Base-by-base conservation (phyloP, 1,139 yeast species). In the Chernovozyma aurita region DNA sequence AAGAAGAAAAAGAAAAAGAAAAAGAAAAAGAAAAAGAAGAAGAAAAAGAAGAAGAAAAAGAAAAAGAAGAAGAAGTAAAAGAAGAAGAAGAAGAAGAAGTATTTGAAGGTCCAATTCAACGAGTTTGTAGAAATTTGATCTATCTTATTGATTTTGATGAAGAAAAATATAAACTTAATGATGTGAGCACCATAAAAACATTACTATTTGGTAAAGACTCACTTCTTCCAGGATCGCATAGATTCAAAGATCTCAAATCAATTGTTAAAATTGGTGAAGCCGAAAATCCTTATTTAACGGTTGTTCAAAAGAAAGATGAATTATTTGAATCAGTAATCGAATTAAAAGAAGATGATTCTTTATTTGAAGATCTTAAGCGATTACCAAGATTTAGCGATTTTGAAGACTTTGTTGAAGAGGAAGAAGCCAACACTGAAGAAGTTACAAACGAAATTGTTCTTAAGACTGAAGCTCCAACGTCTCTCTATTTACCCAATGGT, bases 401-500 rank as follows among this genome's bases (percentile, higher is more conserved):
- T 40, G 76, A 74, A 44, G 76, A 66, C 34, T 62, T 71, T 32
- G 63, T 70, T 13, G 76, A 73, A 38, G 68, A 63, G 38, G 49
- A 63, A 43, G 50, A 71, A 52, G 56, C 64, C 50, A 54, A 69
- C 39, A 56, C 52, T 18, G 58, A 59, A 34, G 60, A 72, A 50
- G 69, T 73, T 51, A 58, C 68, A 37, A 38, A 72, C 44, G 65
- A 65, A 33, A 66, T 82, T 21, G 66, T 63, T 16, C 65, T 81
- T 39, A 69, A 65, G 34, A 80, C 90, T 3, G 76, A 78, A 50
- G 86, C 85, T 5, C 92, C 86, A 9, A 69, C 78, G n/a, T 94
- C 86, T 28, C 77, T 82, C 27, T 76, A 80, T 46, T 63, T 82
- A 39, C 83, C 86, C n/a, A 80, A 78, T 54, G 87, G 86, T 21